Conservation (phyloP, 371 early-diverging fungal species). For the Actinomortierella wolfii region DNA sequence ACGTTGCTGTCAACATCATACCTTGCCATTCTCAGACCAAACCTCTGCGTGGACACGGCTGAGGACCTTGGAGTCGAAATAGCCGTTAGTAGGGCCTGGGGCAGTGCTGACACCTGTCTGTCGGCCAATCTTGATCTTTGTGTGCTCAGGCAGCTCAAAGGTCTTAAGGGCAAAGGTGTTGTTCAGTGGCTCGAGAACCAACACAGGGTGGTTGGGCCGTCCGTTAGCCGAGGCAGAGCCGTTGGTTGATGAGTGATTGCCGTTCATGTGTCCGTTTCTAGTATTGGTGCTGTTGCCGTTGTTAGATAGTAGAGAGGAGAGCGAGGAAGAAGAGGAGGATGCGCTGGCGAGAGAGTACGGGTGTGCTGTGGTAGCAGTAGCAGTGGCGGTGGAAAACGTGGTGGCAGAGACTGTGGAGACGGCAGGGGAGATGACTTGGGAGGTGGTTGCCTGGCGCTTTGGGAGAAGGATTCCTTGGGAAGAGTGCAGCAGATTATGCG, state of each 20-base stretch:
- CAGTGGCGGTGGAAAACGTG: slow-evolving; percentile 2
- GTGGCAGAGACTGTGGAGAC: slow-evolving; percentile 30
- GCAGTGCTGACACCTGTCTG: slow-evolving; percentile 69
- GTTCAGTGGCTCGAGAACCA: slow-evolving; percentile 68
- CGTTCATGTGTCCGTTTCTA: neutral
- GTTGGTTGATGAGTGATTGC: slow-evolving; percentile 3
- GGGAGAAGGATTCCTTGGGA: slow-evolving; percentile 30
- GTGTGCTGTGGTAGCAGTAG: neutral
- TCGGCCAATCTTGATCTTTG: slow-evolving; percentile 72
- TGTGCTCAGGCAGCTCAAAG: slow-evolving; percentile 62
- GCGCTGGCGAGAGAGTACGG: neutral
- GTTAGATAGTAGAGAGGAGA: slow-evolving; percentile 1
- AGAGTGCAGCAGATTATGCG: slow-evolving; percentile 38
- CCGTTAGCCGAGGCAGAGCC: neutral
- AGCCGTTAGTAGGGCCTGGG: slow-evolving; percentile 75
- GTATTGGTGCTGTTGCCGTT: neutral
- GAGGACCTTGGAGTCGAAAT: slow-evolving; percentile 88
- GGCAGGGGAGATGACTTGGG: slow-evolving; percentile 20
- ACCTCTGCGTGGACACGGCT: slow-evolving; percentile 86
- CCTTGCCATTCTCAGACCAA: slow-evolving; percentile 72
- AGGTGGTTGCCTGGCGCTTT: slow-evolving; percentile 32
- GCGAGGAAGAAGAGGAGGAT: slow-evolving; percentile 8
- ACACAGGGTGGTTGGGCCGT: slow-evolving; percentile 10
- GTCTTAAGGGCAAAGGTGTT: slow-evolving; percentile 66
- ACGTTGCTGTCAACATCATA: slow-evolving; percentile 25